A percentile compares a stretch with the other conserved stretches of the same genome.
Conservation (phyloP, 2,329 filamentous ascomycete species). For the Eurotiales sp. region DNA sequence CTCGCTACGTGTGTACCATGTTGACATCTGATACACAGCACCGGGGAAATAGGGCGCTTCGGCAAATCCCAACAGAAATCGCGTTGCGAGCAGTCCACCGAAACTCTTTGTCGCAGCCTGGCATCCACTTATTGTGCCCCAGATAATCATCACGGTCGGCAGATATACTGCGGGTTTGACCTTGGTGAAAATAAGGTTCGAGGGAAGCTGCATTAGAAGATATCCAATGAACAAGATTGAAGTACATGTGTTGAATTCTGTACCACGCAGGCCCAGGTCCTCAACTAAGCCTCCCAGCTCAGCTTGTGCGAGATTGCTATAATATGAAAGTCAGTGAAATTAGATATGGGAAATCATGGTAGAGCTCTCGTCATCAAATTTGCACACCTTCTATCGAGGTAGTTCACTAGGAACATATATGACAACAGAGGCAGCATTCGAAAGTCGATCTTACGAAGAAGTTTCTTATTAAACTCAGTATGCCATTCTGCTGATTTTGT, state of each 20-base stretch:
- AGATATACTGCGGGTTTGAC: constrained; percentile 51
- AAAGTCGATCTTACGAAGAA: constrained; percentile 17
- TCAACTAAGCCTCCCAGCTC: constrained; percentile 56
- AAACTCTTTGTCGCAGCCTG: constrained; percentile 26
- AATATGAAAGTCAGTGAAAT: constrained; percentile 20
- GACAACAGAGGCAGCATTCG: constrained; percentile 17
- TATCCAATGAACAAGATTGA: constrained; percentile 55
- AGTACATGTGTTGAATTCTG: constrained; percentile 49
- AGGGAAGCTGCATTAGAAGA: constrained; percentile 51
- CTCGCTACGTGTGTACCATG: constrained; percentile 32
- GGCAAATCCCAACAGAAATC: constrained; percentile 24
- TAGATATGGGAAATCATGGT: constrained; percentile 5
- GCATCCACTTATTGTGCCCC: constrained; percentile 20
- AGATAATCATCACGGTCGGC: constrained; percentile 19
- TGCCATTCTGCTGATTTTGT: neutral
- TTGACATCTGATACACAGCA: constrained; percentile 29
- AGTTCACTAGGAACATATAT: constrained; percentile 15
- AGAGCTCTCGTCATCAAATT: no score
- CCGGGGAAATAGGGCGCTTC: constrained; percentile 33
- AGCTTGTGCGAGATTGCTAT: constrained; percentile 78
- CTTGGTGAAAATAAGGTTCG: constrained; percentile 51
- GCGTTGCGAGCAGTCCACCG: constrained; percentile 21
- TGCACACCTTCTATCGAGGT: constrained; percentile 24
- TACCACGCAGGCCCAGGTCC: constrained; percentile 41
- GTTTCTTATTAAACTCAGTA: constrained; percentile 4